Evolutionary conservation across 2,329 filamentous ascomycete genomes (phyloP).

Genomic region (Aureobasidium sp.): DNA sequence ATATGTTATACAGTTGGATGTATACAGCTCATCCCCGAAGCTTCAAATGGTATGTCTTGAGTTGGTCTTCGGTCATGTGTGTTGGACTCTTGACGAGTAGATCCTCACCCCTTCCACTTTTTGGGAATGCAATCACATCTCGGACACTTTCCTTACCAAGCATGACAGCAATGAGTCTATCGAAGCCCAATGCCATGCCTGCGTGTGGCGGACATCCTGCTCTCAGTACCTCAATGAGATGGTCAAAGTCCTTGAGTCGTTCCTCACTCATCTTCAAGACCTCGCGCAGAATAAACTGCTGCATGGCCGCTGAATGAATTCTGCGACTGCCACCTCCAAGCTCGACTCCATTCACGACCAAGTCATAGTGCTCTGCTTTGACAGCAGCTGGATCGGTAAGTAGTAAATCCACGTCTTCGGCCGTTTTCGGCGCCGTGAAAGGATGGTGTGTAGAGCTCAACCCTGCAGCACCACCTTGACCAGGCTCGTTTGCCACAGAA

Average conservation of each 20-base stretch:
- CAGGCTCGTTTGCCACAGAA: constrained; percentile 55
- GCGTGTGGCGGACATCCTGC: constrained; percentile 92
- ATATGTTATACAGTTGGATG: background rate
- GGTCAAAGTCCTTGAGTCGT: constrained; percentile 72
- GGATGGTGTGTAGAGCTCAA: constrained; percentile 89
- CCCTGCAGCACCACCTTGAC: constrained; percentile 74
- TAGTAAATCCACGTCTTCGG: constrained; percentile 67
- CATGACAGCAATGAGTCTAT: constrained; percentile 75
- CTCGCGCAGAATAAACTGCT: constrained; percentile 77
- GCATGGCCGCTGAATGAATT: constrained; percentile 78
- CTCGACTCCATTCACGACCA: constrained; percentile 92
- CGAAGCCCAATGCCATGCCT: constrained; percentile 87
- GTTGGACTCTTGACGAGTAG: constrained; percentile 72
- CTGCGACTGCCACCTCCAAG: constrained; percentile 87
- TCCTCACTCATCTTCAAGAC: constrained; percentile 70
- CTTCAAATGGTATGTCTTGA: constrained; percentile 53
- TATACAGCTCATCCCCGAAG: constrained; percentile 18
- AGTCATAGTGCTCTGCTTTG: constrained; percentile 85
- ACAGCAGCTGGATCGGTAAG: constrained; percentile 63
- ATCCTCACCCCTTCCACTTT: constrained; percentile 86
- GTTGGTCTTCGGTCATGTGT: constrained; percentile 53
- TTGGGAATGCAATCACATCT: constrained; percentile 96
- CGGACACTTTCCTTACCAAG: constrained; percentile 68
- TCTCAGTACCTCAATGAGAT: constrained; percentile 73
- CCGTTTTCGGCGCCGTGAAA: constrained; percentile 77